A percentile compares a stretch with the other conserved stretches of the same genome.
Conservation (phyloP, 768 basidiomycete species). For the Pulveroboletus sp. region DNA sequence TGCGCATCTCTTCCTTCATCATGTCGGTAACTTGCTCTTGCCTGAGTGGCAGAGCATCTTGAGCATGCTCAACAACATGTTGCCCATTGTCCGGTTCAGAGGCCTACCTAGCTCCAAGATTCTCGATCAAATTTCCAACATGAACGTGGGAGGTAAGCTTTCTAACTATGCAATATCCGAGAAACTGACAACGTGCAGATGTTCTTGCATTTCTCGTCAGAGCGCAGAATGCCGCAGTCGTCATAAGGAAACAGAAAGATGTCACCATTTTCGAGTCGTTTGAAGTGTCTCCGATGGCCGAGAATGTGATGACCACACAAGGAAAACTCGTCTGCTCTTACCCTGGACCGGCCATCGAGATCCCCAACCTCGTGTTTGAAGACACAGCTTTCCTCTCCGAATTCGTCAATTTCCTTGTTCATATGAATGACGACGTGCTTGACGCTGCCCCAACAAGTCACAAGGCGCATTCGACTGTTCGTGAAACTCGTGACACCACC, state of each 20-base stretch:
- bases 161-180: not conserved
- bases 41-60: not conserved
- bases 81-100: slow-evolving; percentile 2
- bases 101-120: slow-evolving; percentile 3
- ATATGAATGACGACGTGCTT: slow-evolving; percentile 29
- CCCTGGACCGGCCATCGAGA: not conserved
- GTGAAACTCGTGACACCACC: not conserved
- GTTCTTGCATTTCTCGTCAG: slow-evolving; percentile 15
- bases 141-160: slow-evolving; percentile 7
- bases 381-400: slow-evolving; percentile 27
- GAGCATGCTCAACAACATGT: not conserved
- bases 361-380: not conserved
- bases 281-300: slow-evolving; percentile 36
- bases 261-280: slow-evolving; percentile 35
- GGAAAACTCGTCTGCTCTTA: not conserved
- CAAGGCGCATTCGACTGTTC: not conserved
- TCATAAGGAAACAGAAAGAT: not conserved
- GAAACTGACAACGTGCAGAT: slow-evolving; percentile 24
- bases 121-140: slow-evolving; percentile 3
- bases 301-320: not conserved
- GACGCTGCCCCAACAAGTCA: slow-evolving; percentile 26
- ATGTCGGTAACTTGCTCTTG: not conserved
- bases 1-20: slow-evolving; percentile 14
- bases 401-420: slow-evolving; percentile 35
- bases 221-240: not conserved